Base-by-base conservation (phyloP, 148 eudicot genomes). In the Rhododendron griersonianum region DNA sequence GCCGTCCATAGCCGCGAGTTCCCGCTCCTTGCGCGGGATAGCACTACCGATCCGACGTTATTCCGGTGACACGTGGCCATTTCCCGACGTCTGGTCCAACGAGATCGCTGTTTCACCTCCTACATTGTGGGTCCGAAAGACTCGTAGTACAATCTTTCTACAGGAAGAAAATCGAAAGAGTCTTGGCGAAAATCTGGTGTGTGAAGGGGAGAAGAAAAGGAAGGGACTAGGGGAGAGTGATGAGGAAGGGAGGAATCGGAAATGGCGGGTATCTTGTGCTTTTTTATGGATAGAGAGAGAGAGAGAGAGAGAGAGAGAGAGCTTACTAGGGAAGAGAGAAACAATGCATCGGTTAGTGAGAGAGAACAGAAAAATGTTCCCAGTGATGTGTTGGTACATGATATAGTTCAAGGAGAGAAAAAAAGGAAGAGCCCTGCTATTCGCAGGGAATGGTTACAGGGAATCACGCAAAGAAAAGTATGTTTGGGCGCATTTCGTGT, bases 1-100 rank as follows among this genome's bases (percentile, higher is more conserved):
- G 87, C 76, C 10, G 81, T 3, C 81, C 87, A 81, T 0, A 82
- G 39, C 55, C 88, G 85, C 19, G 59, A 73, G 85, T 82, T 81
- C 71, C 83, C 77, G 15, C 83, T 57, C 37, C 80, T 59, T 50
- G n/a, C 15, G 53, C 23, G 74, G 50, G 33, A 23, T 7, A 80
- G 37, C 6, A 51, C 65, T 19, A 53, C 83, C 28, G 83, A 81
- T 81, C 71, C 48, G 71, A 10, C 71, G 48, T 35, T 63, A 15
- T 37, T 81, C 83, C 83, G 69, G 69, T 35, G 23, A 51, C 82
- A 80, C 63, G 18, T 51, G 23, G 61, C 63, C 82, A 80, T 80
- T 30, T 9, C 51, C 63, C 41, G 37, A 25, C 39, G 37, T n/a
- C 35, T 48, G 35, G 18, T 11, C 57, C 61, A 37, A 2, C 63